These are phyloP conservation scores for Cutaneotrichosporon dermatis DNA, from an alignment of 1,284 basidiomycete genomes.

Conservation along the genomic window DNA sequence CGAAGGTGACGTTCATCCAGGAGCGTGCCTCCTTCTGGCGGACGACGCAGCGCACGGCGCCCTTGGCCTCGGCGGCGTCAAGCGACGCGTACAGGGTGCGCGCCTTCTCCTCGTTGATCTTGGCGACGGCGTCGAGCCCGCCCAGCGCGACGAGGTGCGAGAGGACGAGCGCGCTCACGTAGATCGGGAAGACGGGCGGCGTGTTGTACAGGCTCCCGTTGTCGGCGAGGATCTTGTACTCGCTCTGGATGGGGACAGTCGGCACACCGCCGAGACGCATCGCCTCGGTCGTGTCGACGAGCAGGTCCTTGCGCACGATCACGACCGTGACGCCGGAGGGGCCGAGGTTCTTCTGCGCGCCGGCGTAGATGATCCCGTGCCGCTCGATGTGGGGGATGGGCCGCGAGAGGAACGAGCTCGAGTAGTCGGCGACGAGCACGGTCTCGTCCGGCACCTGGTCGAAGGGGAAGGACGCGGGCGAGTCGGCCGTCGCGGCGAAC, in stretches of 20 bases:
- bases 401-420: constrained; percentile 95
- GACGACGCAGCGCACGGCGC: constrained; percentile 65
- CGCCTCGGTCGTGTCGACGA: constrained; percentile 79
- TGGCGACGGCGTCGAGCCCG: constrained; percentile 66
- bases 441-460: constrained; percentile 61
- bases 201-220: constrained; percentile 88
- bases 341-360: constrained; percentile 98
- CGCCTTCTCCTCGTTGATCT: constrained; percentile 66
- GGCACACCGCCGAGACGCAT: constrained; percentile 67
- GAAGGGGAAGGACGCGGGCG: constrained; percentile 86
- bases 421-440: constrained; percentile 92
- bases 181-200: constrained; percentile 87
- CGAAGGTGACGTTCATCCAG: constrained; percentile 92
- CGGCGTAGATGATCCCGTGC: constrained; percentile 92
- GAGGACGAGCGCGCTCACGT: constrained; percentile 84
- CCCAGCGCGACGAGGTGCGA: constrained; percentile 64
- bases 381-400: constrained; percentile 80
- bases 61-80: constrained; percentile 64
- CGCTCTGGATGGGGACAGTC: constrained; percentile 56
- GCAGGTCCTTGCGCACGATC: constrained; percentile 86
- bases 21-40: constrained; percentile 64
- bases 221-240: constrained; percentile 81
- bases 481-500: constrained; percentile 60
- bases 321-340: constrained; percentile 89
- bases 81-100: constrained; percentile 68